phyloP scores from a whole-genome alignment of 306 rosid species.

The Inga leiocalycina region DNA sequence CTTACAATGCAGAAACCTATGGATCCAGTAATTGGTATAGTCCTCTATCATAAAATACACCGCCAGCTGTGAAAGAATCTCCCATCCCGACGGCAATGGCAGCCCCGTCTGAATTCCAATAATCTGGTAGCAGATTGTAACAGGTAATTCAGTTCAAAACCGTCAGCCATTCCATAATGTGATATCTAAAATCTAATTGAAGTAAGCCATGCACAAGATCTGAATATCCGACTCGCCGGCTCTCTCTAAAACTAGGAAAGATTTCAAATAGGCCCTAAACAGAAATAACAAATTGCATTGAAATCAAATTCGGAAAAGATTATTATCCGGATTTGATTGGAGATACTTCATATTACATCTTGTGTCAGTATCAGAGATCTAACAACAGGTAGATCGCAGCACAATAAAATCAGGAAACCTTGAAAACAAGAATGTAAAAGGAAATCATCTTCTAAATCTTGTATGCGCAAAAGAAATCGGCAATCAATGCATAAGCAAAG shows the following conservation, averaged over 20 bases:
- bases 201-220: background rate
- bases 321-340: background rate
- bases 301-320: background rate
- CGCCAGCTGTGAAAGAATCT: slow-evolving; percentile 58
- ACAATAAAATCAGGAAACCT: background rate
- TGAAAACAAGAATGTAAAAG: background rate
- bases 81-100: slow-evolving; percentile 85
- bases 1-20: slow-evolving; percentile 69
- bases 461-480: background rate
- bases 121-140: slow-evolving; percentile 42
- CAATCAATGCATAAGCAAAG: background rate
- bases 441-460: background rate
- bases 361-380: background rate
- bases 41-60: slow-evolving; percentile 79
- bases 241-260: background rate
- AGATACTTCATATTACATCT: background rate
- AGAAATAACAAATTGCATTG: background rate
- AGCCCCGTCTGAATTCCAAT: slow-evolving; percentile 73
- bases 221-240: background rate
- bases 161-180: slow-evolving; percentile 1
- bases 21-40: slow-evolving; percentile 78
- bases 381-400: background rate
- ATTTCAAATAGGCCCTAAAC: background rate
- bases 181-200: background rate
- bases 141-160: background rate